Percentiles rank a stretch among this genome's conserved stretches.
phyloP scores from a whole-genome alignment of 1,284 basidiomycete genomes.

The Boletellus sp. region DNA sequence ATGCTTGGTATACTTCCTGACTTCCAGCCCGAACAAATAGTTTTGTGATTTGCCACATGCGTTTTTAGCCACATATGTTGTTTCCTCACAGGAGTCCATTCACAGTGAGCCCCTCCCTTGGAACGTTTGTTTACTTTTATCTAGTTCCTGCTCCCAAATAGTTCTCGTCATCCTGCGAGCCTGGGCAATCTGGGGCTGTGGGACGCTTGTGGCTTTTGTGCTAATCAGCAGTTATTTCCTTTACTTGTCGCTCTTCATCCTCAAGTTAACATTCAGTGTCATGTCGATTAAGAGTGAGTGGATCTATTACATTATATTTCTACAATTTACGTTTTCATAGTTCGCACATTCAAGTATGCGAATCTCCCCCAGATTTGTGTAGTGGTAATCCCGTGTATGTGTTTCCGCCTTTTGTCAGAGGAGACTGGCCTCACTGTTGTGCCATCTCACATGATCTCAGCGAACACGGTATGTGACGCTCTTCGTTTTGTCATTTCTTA shows the following conservation, averaged over 20 bases:
- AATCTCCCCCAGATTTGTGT: not conserved
- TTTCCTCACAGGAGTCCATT: conserved; percentile 10
- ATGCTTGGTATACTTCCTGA: not conserved
- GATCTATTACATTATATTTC: not conserved
- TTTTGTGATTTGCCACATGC: not conserved
- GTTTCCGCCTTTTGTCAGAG: not conserved
- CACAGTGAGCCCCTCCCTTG: conserved; percentile 5
- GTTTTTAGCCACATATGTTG: not conserved
- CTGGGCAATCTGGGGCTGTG: conserved; percentile 16
- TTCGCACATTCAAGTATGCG: not conserved
- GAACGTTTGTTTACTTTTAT: too few relatives aligned
- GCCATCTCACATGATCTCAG: not conserved
- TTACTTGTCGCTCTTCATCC: conserved; percentile 1
- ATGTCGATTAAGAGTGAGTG: not conserved
- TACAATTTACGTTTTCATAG: not conserved
- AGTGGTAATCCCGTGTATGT: not conserved
- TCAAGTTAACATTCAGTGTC: not conserved
- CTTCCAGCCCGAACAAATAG: not conserved
- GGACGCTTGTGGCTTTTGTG: not conserved
- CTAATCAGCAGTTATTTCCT: conserved; percentile 2
- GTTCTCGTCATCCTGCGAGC: conserved; percentile 15
- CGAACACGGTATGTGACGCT: not conserved
- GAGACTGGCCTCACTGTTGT: not conserved
- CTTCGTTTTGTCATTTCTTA: too few relatives aligned
- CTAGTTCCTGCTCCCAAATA: not conserved